These are phyloP conservation scores for Lactarius quietus DNA, from an alignment of 768 basidiomycete species.

Conservation along the genomic window DNA sequence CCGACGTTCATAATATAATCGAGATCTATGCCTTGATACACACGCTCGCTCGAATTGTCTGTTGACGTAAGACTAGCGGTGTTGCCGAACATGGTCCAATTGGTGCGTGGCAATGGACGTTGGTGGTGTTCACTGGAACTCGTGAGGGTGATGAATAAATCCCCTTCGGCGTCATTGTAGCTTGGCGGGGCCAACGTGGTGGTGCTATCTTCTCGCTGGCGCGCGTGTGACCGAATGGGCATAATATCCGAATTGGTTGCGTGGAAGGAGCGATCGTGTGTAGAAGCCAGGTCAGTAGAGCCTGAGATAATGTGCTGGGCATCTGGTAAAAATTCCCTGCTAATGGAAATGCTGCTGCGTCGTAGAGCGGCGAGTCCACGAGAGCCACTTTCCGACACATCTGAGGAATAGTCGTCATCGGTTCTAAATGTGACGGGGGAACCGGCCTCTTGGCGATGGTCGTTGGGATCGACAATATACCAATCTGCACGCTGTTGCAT, in stretches of 20 bases:
- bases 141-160: background rate
- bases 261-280: conserved; percentile 1
- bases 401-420: conserved; percentile 20
- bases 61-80: background rate
- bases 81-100: conserved; percentile 19
- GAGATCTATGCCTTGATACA: conserved; percentile 19
- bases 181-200: conserved; percentile 14
- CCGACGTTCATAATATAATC: conserved; percentile 14
- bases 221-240: background rate
- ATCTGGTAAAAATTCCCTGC: too few species aligned
- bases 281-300: too few species aligned
- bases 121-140: conserved; percentile 3
- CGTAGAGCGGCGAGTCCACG: conserved; percentile 15
- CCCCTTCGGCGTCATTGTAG: background rate
- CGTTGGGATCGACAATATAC: conserved; percentile 17
- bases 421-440: conserved; percentile 22
- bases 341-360: conserved; percentile 20
- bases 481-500: conserved; percentile 15
- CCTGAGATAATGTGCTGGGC: too few species aligned
- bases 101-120: conserved; percentile 9
- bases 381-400: conserved; percentile 18
- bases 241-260: background rate
- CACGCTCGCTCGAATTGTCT: conserved; percentile 8
- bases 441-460: conserved; percentile 17
- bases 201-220: conserved; percentile 15